A percentile compares a stretch with the other conserved stretches of the same genome.
Conservation (phyloP, 139 green algal species). For the Pycnococcus provasolii region DNA sequence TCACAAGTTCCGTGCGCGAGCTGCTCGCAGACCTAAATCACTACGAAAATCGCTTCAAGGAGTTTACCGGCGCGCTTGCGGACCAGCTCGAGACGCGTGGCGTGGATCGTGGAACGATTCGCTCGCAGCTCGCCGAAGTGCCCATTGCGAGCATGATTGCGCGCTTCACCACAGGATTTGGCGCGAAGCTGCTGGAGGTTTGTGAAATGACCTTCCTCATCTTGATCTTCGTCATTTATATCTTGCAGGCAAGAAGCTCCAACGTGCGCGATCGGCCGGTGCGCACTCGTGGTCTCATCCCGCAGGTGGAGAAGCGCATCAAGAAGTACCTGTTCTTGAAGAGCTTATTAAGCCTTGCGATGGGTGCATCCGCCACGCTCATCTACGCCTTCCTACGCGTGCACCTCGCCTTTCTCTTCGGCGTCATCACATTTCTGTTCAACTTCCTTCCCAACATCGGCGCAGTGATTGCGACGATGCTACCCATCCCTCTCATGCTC, state of each 20-base stretch:
- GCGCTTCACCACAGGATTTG: neutral
- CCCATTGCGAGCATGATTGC: conserved; percentile 3
- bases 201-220: conserved; percentile 11
- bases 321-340: conserved; percentile 25
- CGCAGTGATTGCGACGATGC: conserved; percentile 19
- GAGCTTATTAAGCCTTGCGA: conserved; percentile 1
- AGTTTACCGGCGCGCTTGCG: too few species aligned
- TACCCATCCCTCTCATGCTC: conserved; percentile 22
- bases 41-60: conserved; percentile 13
- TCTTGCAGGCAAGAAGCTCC: neutral
- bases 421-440: conserved; percentile 25
- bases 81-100: too few species aligned
- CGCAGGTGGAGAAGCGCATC: conserved; percentile 19
- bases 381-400: conserved; percentile 9
- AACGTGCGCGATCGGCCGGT: too few species aligned
- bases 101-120: too few species aligned
- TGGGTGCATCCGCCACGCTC: conserved; percentile 5
- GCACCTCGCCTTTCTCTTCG: conserved; percentile 24
- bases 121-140: neutral
- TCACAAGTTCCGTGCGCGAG: neutral
- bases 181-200: conserved; percentile 4
- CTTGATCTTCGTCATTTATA: conserved; percentile 19
- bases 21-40: conserved; percentile 19
- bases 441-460: conserved; percentile 33
- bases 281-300: neutral